Base-by-base conservation (phyloP, 2,329 filamentous ascomycete species). In the Sarocladiaceae sp. region DNA sequence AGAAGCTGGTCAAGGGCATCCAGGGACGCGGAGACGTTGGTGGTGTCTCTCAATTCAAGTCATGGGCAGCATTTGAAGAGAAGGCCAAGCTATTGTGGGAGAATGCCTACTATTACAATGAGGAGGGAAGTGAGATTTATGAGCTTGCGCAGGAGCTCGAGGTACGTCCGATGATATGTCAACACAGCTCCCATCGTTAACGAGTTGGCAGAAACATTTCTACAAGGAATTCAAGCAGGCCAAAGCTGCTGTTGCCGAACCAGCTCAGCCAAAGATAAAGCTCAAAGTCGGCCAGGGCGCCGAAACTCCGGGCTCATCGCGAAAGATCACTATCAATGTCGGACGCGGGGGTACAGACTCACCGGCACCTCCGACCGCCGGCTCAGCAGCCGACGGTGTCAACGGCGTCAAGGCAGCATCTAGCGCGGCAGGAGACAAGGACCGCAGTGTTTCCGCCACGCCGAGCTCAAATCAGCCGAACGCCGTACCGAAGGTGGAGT, bases 51-150 rank as follows among this genome's bases (percentile, higher is more conserved):
- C 81, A 88, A 39, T 88, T 89, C 64, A 90, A 88, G 60, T 85
- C 71, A 42, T 96, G 90, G 90, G 75, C 81, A 46, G 75, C 81
- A 1, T 88, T 95, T 52, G 88, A 88, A 59, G 82, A 89, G 44
- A 85, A 86, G 56, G 74, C 87, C 11, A 85, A 82, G 55, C 74
- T 87, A 43, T 81, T 96, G 33, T 96, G 90, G 90, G 76, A 75
- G 40, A 96, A 96, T 62, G 88, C 89, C 0, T 85, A 82, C 56
- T 83, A 83, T 47, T 96, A 91, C 69, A 96, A 96, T 53, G 88
- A 95, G 61, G 89, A 95, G 58, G 86, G 84, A 3, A 95, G 90
- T 56, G 84, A 88, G 13, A 90, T 95, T 43, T 88, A 82, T 51
- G 72, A 78, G 18, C 70, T 93, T 48, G 88, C 88, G 1, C 78